Base-by-base conservation (phyloP, 2,329 filamentous ascomycete species). In the Clarireedia monteithiana region DNA sequence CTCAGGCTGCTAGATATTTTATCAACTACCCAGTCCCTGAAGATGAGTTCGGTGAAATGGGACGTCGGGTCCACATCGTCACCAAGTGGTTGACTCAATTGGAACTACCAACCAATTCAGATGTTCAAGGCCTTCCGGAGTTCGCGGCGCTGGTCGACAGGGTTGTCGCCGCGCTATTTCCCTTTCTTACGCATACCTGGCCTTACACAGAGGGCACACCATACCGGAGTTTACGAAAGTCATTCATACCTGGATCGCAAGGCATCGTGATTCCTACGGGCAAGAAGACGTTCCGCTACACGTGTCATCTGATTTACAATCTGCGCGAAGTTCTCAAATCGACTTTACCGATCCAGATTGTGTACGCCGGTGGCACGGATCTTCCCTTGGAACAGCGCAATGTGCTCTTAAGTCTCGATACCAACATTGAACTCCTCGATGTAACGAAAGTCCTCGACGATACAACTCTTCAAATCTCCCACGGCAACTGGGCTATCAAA, bases 401-500 rank as follows among this genome's bases (percentile, higher is more conserved):
- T 5, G 24, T 47, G 0, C 36, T 55, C 10, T 39, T n/a, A 14
- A 4, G 14, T 9, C 46, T 39, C 23, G 34, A 36, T n/a, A 15
- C 12, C 5, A 47, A 36, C n/a, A 54, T 57, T n/a, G 47, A 57
- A n/a, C 50, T 54, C 6, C 15, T 59, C 6, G 50, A 59, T 34
- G 27, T 59, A 17, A 44, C 50, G 4, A 48, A 24, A 3, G 42
- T 54, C 10, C 30, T 59, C 10, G 34, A 59, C 24, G 55, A 50
- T 6, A 46, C 12, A 4, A 54, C 53, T 17, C 38, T 52, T 15
- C 36, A 50, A 5, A 5, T 55, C 9, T 49, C 39, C 10, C 30
- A 54, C 42, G 27, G 40, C 27, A 48, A 36, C 15, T 74, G 72
- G 71, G 73, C 73, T 14, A 70, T 74, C 49, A 75, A 75, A 47